Evolutionary conservation across 1,284 basidiomycete species (phyloP), one percentile per base, ranked within the genome.

Genomic region (Papiliotrema laurentii): DNA sequence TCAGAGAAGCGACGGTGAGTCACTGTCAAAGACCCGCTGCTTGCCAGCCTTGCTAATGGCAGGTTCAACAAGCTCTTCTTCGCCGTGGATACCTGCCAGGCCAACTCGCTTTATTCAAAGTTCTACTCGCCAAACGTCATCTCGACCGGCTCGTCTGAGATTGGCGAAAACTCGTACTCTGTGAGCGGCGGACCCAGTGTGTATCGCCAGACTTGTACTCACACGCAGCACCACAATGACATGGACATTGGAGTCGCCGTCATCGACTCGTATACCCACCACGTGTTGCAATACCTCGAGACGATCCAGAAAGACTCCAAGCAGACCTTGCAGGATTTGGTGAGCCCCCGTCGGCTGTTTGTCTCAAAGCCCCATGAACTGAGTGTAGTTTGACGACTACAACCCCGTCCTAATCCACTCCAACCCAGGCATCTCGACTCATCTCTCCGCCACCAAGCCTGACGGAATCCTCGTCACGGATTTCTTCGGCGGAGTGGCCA

Each of bases 71-170:
- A 94, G 71, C 84, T 99, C 34, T 82, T 98, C 63, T 97, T 97
- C 78, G 96, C 97, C 87, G 86, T 96, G 57, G 94, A 99, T 69
- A 98, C 94, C 0, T 98, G 96, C 64, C 93, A 98, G 73, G 96
- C 94, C 22, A 96, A 92, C 66, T 91, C 90, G 0, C 86, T 98
- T 84, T 96, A 89, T 67, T 84, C 86, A 38, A 87, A 91, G 63
- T 85, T 97, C 61, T 97, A 97, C 74, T 93, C 89, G 1, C 93
- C 94, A 0, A 93, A 97, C 64, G 86, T 98, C 38, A 81, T 97
- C 6, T 92, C 94, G 0, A 93, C 91, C 0, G 96, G 93, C 0
- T 93, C 89, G 0, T 89, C 89, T 6, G 74, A 81, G 43, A 78
- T 94, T n/a, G 87, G 82, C 33, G 86, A 98, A 72, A 97, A 87